Evolutionary conservation across 768 basidiomycete species (phyloP), one percentile per base, ranked within the genome.

Genomic region (Podaxis carcinomalis): DNA sequence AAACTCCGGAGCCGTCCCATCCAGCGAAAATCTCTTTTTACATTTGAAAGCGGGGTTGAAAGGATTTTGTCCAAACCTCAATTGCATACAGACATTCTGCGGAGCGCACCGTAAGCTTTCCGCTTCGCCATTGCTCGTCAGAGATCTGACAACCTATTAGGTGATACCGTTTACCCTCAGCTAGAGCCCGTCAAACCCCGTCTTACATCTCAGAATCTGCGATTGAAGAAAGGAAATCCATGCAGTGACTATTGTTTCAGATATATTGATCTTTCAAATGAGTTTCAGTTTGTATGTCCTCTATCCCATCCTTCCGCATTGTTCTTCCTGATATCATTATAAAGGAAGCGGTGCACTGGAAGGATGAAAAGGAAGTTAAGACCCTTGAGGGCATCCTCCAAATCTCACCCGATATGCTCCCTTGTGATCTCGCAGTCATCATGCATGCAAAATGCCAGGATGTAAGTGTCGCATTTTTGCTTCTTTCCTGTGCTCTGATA

Each of bases 381-480:
- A 63, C 71, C 0, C 66, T 88, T 2, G 68, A 64, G 21, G 70
- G 69, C 1, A 66, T 83, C 4, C 70, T 83, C 9, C 70, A 77
- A 14, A 68, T 81, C 23, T 72, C 75, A 0, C 80, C 81, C 5
- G 78, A 85, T 50, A 67, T 73, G 3, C 68, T 73, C 0, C 76
- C 86, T 0, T 89, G 88, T 63, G 78, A 84, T 50, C 70, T 89
- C 11, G 81, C 85, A 16, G 67, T 74, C 0, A 70, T 89, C 14
- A 82, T 82, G 68, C 74, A 75, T 9, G 85, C 82, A 62, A 81
- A 86, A 4, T 90, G 89, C 68, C 69, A 71, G 28, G 84, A 90
- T 75, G 88, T 87, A 57, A 37, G 62, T 21, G 4, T 51, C 0
- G 32, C n/a, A 21, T 19, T 42, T 4, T 23, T 5, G 1, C 35